Conservation (phyloP, 805 yeast genomes). For the Spathaspora arborariae region DNA sequence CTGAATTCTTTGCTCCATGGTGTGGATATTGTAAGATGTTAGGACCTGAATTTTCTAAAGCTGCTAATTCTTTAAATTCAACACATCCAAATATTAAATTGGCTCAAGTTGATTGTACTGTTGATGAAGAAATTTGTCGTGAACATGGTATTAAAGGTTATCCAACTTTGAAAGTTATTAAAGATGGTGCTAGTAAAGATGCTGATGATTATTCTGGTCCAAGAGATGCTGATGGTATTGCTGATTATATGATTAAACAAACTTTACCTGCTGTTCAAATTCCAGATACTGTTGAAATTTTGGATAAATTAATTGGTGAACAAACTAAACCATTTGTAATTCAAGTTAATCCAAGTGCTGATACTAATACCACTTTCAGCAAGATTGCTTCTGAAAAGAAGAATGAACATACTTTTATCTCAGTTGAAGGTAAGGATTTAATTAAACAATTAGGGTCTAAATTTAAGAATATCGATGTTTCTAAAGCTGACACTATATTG, state of each 20-base stretch:
- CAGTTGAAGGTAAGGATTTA: constrained; percentile 35
- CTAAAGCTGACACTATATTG: constrained; percentile 37
- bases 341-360: constrained; percentile 37
- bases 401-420: constrained; percentile 58
- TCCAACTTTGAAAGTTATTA: constrained; percentile 79
- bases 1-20: constrained; percentile 96
- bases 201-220: constrained; percentile 76
- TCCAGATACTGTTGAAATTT: constrained; percentile 42
- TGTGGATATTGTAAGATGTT: constrained; percentile 92
- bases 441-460: constrained; percentile 37
- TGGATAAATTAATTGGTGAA: constrained; percentile 47
- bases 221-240: constrained; percentile 77
- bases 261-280: constrained; percentile 63
- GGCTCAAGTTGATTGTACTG: constrained; percentile 86
- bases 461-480: constrained; percentile 21
- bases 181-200: constrained; percentile 44
- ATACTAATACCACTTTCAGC: constrained; percentile 53
- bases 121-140: constrained; percentile 66
- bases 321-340: constrained; percentile 54
- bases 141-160: constrained; percentile 71
- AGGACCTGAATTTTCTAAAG: constrained; percentile 76
- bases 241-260: constrained; percentile 74
- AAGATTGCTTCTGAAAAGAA: constrained; percentile 60
- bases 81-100: constrained; percentile 56
- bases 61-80: constrained; percentile 60